Conservation (phyloP, 768 basidiomycete species). For the Rickenella mellea region DNA sequence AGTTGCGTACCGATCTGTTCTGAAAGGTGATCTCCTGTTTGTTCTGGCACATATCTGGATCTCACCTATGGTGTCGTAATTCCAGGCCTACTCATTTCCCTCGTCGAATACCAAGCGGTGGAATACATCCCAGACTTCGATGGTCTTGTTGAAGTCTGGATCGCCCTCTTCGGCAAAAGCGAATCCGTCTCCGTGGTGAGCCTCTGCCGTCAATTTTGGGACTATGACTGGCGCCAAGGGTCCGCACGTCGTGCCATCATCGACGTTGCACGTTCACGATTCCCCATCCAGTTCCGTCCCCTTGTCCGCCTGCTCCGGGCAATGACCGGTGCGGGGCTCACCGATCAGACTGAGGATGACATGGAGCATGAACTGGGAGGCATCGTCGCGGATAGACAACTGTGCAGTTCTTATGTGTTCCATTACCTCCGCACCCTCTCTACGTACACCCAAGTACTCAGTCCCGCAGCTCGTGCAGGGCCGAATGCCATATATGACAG, state of each 20-base stretch:
- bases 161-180: slow-evolving; percentile 70
- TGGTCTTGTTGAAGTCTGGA: slow-evolving; percentile 65
- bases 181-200: slow-evolving; percentile 49
- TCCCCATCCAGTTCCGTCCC: slow-evolving; percentile 68
- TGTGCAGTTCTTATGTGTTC: slow-evolving; percentile 63
- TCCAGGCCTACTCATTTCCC: slow-evolving; percentile 64
- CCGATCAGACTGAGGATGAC: slow-evolving; percentile 53
- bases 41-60: not conserved
- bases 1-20: slow-evolving; percentile 67
- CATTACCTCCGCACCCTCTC: slow-evolving; percentile 66
- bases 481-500: slow-evolving; percentile 66
- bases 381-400: slow-evolving; percentile 38
- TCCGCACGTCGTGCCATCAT: slow-evolving; percentile 69
- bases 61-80: slow-evolving; percentile 3
- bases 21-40: slow-evolving; percentile 52
- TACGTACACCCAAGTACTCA: slow-evolving; percentile 68
- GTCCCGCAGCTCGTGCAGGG: slow-evolving; percentile 50
- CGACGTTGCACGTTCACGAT: slow-evolving; percentile 73
- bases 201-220: slow-evolving; percentile 80
- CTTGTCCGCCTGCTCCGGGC: slow-evolving; percentile 66
- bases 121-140: slow-evolving; percentile 74
- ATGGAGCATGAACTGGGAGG: slow-evolving; percentile 29
- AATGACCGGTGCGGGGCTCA: slow-evolving; percentile 69
- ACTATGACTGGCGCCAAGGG: slow-evolving; percentile 59
- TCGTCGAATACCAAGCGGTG: slow-evolving; percentile 65